These are phyloP conservation scores for Phytopythium sindhum DNA, from an alignment of 352 stramenopile genomes.

Conservation along the genomic window DNA sequence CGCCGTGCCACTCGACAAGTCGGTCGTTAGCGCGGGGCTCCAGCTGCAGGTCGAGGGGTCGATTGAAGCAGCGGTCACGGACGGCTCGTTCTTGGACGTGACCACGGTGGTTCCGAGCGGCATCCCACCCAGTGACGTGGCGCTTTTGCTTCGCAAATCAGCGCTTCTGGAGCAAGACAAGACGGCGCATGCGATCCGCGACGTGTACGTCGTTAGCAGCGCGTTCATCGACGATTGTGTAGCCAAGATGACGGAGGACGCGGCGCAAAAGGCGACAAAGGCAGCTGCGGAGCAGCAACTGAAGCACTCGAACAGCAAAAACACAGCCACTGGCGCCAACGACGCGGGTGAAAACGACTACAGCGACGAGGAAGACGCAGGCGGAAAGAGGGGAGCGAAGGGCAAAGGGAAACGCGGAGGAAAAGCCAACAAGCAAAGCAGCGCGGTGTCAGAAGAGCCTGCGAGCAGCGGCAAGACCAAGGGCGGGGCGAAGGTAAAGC, in stretches of 20 bases:
- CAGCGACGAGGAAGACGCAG: constrained; percentile 34
- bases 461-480: constrained; percentile 1
- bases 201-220: constrained; percentile 61
- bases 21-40: constrained; percentile 57
- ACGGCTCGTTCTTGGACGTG: constrained; percentile 62
- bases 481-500: constrained; percentile 40
- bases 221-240: constrained; percentile 44
- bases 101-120: constrained; percentile 57
- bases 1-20: constrained; percentile 57
- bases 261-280: constrained; percentile 31
- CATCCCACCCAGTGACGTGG: constrained; percentile 38
- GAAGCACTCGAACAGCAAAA: constrained; percentile 3
- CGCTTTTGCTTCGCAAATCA: constrained; percentile 48
- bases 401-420: constrained; percentile 19
- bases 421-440: constrained; percentile 16
- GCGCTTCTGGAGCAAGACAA: constrained; percentile 24
- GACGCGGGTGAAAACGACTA: constrained; percentile 29
- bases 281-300: constrained; percentile 34
- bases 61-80: constrained; percentile 68
- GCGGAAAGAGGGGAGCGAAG: constrained; percentile 34
- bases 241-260: constrained; percentile 53
- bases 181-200: constrained; percentile 46
- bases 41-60: constrained; percentile 67
- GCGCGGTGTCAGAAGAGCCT: constrained; percentile 9
- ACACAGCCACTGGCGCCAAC: not conserved